phyloP scores from a whole-genome alignment of 2,329 filamentous ascomycete genomes.

The Microcera coccophila region DNA sequence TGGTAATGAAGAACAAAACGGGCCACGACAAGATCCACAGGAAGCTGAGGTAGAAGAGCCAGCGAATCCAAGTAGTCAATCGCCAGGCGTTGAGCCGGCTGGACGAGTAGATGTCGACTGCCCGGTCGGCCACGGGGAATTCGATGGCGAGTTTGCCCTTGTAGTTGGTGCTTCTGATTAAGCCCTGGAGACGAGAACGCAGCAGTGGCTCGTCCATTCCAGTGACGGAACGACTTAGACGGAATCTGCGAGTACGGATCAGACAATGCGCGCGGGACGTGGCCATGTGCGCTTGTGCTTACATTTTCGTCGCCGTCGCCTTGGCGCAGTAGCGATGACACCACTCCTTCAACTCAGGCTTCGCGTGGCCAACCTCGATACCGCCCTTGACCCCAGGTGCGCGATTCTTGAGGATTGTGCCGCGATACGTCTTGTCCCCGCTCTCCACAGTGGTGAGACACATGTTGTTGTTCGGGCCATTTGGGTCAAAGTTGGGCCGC shows the following conservation, averaged over 20 bases:
- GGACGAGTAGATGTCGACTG: slow-evolving; percentile 21
- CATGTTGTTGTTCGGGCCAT: background rate
- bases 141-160: slow-evolving; percentile 14
- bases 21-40: slow-evolving; percentile 24
- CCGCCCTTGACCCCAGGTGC: slow-evolving; percentile 14
- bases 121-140: slow-evolving; percentile 18
- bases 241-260: slow-evolving; percentile 12
- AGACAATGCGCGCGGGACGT: background rate
- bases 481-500: slow-evolving; percentile 15
- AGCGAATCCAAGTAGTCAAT: slow-evolving; percentile 17
- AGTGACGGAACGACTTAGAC: slow-evolving; percentile 13
- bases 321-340: slow-evolving; percentile 20
- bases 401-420: slow-evolving; percentile 14
- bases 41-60: slow-evolving; percentile 21
- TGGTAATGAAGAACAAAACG: slow-evolving; percentile 15
- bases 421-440: slow-evolving; percentile 20
- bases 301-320: slow-evolving; percentile 13
- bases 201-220: slow-evolving; percentile 8
- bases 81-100: slow-evolving; percentile 16
- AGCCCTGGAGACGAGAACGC: background rate
- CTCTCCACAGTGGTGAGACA: slow-evolving; percentile 13
- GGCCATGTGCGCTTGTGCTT: background rate
- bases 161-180: slow-evolving; percentile 18
- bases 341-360: slow-evolving; percentile 18
- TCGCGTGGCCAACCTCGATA: slow-evolving; percentile 17